Conservation (phyloP, 2,329 filamentous ascomycete species). For the Aspergillus neotritici region DNA sequence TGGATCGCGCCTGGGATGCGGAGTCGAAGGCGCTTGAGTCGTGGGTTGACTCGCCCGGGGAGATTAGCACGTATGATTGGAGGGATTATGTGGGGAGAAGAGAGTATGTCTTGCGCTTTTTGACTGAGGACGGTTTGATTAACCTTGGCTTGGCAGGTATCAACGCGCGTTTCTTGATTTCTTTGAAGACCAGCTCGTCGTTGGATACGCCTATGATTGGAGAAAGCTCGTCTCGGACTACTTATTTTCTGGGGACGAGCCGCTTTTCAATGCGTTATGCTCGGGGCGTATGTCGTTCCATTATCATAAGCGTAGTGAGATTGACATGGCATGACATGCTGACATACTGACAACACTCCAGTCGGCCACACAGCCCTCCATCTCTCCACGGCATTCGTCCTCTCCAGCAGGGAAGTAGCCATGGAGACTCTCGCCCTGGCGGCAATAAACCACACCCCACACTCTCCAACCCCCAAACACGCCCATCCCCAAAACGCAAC, state of each 20-base stretch:
- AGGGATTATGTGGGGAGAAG: slow-evolving; percentile 72
- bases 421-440: slow-evolving; percentile 79
- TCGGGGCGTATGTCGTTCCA: slow-evolving; percentile 59
- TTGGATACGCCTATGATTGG: slow-evolving; percentile 72
- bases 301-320: background rate
- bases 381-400: slow-evolving; percentile 86
- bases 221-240: slow-evolving; percentile 69
- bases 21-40: slow-evolving; percentile 66
- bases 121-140: background rate
- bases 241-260: slow-evolving; percentile 61
- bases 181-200: slow-evolving; percentile 83
- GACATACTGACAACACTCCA: slow-evolving; percentile 39
- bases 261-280: slow-evolving; percentile 74
- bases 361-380: slow-evolving; percentile 92
- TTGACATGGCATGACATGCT: too few relatives aligned
- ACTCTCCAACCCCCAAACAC: slow-evolving; percentile 58
- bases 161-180: slow-evolving; percentile 91
- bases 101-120: slow-evolving; percentile 43
- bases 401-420: slow-evolving; percentile 75
- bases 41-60: slow-evolving; percentile 78
- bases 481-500: slow-evolving; percentile 40
- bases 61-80: slow-evolving; percentile 82
- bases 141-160: slow-evolving; percentile 47
- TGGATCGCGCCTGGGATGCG: slow-evolving; percentile 75
- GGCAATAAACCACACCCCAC: slow-evolving; percentile 54